These are phyloP conservation scores for Glycine tomentella DNA, from an alignment of 306 rosid genomes.

Conservation along the genomic window DNA sequence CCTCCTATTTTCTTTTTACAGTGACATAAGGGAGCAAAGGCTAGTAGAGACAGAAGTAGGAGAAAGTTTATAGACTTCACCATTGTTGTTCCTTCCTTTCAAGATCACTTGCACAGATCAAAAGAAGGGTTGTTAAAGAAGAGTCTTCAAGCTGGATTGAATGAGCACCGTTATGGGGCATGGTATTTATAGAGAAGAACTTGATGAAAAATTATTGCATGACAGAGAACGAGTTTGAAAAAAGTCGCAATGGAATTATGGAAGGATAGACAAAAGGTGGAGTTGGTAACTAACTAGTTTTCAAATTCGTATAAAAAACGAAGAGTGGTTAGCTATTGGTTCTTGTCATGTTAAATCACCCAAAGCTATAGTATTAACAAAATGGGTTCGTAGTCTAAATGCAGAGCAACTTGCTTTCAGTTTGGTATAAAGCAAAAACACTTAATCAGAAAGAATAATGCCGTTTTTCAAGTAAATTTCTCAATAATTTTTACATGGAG, in stretches of 20 bases:
- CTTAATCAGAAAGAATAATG: conserved; percentile 17
- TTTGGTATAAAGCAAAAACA: conserved; percentile 38
- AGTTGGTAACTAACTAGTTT: conserved; percentile 58
- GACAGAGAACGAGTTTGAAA: conserved; percentile 26
- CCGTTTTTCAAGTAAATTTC: background rate
- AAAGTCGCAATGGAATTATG: conserved; percentile 19
- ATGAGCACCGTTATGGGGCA: conserved; percentile 35
- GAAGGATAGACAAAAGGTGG: conserved; percentile 45
- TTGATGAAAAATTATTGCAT: conserved; percentile 19
- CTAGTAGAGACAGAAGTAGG: conserved; percentile 64
- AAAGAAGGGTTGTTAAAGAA: conserved; percentile 34
- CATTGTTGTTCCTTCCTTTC: conserved; percentile 51
- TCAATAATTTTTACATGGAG: background rate
- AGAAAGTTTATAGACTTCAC: conserved; percentile 48
- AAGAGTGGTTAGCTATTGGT: conserved; percentile 51
- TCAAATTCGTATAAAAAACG: conserved; percentile 39
- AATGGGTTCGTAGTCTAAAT: conserved; percentile 32
- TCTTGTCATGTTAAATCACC: conserved; percentile 26
- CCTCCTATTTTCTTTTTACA: conserved; percentile 50
- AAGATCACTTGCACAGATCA: conserved; percentile 26
- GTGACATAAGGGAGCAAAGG: conserved; percentile 65
- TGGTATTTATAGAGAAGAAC: conserved; percentile 59
- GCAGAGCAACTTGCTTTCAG: conserved; percentile 30
- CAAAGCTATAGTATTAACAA: background rate
- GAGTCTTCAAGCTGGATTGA: conserved; percentile 36